phyloP scores from a whole-genome alignment of 2,329 filamentous ascomycete genomes.

The Stagonosporopsis chrysanthemi region DNA sequence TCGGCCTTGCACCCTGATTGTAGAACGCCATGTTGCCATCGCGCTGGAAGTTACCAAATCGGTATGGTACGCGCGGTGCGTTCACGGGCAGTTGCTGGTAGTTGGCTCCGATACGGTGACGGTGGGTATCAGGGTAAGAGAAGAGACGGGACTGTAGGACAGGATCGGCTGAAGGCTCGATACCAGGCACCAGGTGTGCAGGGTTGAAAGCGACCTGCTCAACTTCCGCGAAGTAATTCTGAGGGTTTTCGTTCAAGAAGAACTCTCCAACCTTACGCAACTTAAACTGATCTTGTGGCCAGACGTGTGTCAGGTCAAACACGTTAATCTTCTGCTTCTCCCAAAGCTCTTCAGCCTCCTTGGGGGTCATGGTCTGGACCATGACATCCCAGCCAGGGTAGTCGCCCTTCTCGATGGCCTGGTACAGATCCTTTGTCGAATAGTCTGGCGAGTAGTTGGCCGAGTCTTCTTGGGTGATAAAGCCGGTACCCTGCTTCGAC shows the following conservation, averaged over 20 bases:
- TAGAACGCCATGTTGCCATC: conserved; percentile 74
- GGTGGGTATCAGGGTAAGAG: conserved; percentile 73
- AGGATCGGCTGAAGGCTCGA: conserved; percentile 74
- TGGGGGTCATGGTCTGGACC: conserved; percentile 61
- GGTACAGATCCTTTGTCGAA: conserved; percentile 61
- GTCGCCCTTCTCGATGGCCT: conserved; percentile 61
- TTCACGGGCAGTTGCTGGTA: conserved; percentile 66
- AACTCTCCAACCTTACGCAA: conserved; percentile 63
- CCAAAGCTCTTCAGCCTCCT: conserved; percentile 60
- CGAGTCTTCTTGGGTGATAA: conserved; percentile 61
- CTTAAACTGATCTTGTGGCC: conserved; percentile 62
- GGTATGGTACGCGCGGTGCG: conserved; percentile 63
- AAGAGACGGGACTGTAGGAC: conserved; percentile 74
- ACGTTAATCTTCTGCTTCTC: conserved; percentile 63
- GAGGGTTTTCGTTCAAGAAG: conserved; percentile 61
- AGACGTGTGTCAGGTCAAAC: conserved; percentile 63
- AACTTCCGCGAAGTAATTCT: conserved; percentile 71
- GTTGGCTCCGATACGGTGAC: conserved; percentile 64
- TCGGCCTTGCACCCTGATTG: conserved; percentile 68
- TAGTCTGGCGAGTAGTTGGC: conserved; percentile 60
- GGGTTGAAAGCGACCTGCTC: conserved; percentile 76
- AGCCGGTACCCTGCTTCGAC: conserved; percentile 60
- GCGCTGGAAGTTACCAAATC: conserved; percentile 71
- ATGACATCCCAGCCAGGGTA: conserved; percentile 61
- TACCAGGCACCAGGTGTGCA: conserved; percentile 70